Base-by-base conservation (phyloP, 1,284 basidiomycete species). In the Laetiporus sulphureus region DNA sequence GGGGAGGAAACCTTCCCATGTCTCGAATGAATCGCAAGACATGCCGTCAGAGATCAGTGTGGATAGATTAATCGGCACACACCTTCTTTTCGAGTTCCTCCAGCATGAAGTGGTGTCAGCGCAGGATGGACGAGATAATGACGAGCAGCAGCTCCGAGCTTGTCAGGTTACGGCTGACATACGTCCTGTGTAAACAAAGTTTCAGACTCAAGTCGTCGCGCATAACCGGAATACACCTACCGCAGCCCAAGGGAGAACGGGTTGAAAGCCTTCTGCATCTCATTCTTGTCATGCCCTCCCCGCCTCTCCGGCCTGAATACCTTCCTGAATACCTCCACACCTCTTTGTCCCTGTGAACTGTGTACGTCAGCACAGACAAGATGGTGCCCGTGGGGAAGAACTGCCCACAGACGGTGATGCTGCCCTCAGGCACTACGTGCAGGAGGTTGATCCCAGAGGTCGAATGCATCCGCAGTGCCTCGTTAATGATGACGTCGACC, bases 401-500 rank as follows among this genome's bases (percentile, higher is more conserved):
- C n/a, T n/a, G n/a, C n/a, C n/a, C n/a, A n/a, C n/a, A n/a, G n/a
- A n/a, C n/a, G n/a, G n/a, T n/a, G n/a, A n/a, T n/a, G n/a, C n/a
- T 77, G 33, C 79, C 83, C 39, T 77, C 70, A 2, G 87, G 84
- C 6, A 79, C 79, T 41, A 86, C 51, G 32, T 90, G 79, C n/a
- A 88, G 83, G 18, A 95, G 77, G 20, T 91, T 91, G 38, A 92
- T 72, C 2, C 82, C 77, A 3, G 79, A 82, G 0, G 84, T 91
- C 4, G 87, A 84, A 66, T 93, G 89, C 32, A 86, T 60, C 8
- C 92, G 81, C 25, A 95, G 71, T 5, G 73, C 82, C 62, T 93
- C 91, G 60, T 83, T 80, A 65, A 93, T 83, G 60, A 84, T 85
- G 0, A 85, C 87, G 39, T 89, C 77, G 52, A 93, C n/a, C n/a